Percentiles rank a stretch among this genome's conserved stretches.
Conservation (phyloP, 495 filamentous ascomycete genomes). For the Xylaria telfairii region DNA sequence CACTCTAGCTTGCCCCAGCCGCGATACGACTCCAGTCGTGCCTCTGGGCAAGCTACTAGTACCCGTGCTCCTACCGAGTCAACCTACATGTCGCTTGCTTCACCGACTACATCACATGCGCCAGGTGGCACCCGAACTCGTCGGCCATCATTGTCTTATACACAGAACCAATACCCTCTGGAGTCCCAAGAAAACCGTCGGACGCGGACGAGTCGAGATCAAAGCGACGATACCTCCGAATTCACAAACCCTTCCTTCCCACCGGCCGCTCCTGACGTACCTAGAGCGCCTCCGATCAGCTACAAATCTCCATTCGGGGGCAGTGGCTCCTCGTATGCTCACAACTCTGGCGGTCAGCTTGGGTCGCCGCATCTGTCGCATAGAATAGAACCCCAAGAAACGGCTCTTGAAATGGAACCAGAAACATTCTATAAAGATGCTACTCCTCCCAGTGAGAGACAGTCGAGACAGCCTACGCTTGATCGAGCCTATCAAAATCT, state of each 20-base stretch:
- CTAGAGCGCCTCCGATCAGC: constrained; percentile 63
- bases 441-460: constrained; percentile 39
- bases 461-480: constrained; percentile 38
- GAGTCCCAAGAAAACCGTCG: constrained; percentile 47
- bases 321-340: constrained; percentile 41
- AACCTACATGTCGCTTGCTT: constrained; percentile 57
- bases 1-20: constrained; percentile 37
- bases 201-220: constrained; percentile 42
- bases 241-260: constrained; percentile 45
- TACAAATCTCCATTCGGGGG: constrained; percentile 59
- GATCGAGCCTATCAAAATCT: constrained; percentile 42
- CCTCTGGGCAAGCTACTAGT: constrained; percentile 51
- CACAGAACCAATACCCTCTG: constrained; percentile 51
- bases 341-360: constrained; percentile 37
- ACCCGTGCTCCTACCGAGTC: constrained; percentile 56
- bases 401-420: constrained; percentile 42
- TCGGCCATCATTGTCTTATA: constrained; percentile 55
- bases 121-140: constrained; percentile 52
- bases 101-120: constrained; percentile 56
- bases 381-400: constrained; percentile 29
- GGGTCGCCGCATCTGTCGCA: constrained; percentile 33
- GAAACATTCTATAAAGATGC: constrained; percentile 48
- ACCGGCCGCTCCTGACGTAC: constrained; percentile 65
- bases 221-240: constrained; percentile 43
- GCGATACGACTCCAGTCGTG: constrained; percentile 46